Evolutionary conservation across 225 moss, liverwort and hornwort species (phyloP).

Genomic region (Rhytidiadelphus loreus): DNA sequence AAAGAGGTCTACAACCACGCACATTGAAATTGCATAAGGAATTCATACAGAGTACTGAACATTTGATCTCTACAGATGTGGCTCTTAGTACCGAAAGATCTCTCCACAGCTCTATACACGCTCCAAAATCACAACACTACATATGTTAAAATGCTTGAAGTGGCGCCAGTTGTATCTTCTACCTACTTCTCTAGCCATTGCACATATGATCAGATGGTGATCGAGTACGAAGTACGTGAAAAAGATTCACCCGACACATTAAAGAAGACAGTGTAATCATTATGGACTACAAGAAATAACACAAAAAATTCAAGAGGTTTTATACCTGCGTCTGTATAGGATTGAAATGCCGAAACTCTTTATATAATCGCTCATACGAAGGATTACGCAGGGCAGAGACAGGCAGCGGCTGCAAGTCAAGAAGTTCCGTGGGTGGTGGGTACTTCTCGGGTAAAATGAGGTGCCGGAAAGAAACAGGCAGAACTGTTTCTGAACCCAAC

Average conservation of each 20-base stretch:
- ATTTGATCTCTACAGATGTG: neutral
- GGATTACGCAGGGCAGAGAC: slow-evolving; percentile 89
- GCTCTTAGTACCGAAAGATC: neutral
- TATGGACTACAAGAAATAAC: neutral
- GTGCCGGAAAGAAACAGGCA: slow-evolving; percentile 88
- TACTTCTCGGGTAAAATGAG: slow-evolving; percentile 95
- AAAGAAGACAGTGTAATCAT: neutral
- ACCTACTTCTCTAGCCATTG: neutral
- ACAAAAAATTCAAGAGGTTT: neutral
- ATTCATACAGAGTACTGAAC: neutral
- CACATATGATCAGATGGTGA: neutral
- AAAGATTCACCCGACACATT: neutral
- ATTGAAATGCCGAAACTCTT: slow-evolving; percentile 84
- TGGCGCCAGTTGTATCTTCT: neutral
- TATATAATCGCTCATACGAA: slow-evolving; percentile 73
- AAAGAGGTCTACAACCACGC: neutral
- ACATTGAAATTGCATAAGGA: neutral
- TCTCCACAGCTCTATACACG: neutral
- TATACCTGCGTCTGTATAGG: slow-evolving; percentile 83
- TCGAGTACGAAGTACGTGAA: neutral
- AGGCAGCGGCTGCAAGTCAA: slow-evolving; percentile 88
- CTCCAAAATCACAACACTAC: neutral
- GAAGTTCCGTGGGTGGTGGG: slow-evolving; percentile 89
- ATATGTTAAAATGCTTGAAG: neutral
- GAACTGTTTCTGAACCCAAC: slow-evolving; percentile 87